Percentiles rank a stretch among this genome's conserved stretches.
These are phyloP conservation scores for Orbilia oligospora DNA, from an alignment of 2,329 filamentous ascomycete genomes.

Conservation along the genomic window DNA sequence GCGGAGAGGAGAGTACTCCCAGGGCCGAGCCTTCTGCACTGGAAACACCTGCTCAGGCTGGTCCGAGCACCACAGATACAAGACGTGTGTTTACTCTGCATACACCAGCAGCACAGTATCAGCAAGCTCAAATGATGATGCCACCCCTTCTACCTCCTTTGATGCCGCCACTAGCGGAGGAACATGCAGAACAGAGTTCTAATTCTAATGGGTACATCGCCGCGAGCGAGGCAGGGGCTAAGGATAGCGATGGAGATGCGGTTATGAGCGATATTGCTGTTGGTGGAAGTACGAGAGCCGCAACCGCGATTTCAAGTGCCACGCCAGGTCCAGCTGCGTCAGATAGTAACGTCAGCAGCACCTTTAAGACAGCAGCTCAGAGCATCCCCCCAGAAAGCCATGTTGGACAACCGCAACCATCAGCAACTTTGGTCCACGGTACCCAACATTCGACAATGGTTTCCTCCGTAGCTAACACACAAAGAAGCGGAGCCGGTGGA, in stretches of 20 bases:
- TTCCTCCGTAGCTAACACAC: conserved; percentile 30
- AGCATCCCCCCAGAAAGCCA: conserved; percentile 69
- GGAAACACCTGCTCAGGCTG: conserved; percentile 16
- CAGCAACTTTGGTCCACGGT: conserved; percentile 66
- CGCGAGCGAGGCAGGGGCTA: conserved; percentile 46
- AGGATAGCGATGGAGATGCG: conserved; percentile 57
- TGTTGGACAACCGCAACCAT: conserved; percentile 68
- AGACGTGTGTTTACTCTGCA: conserved; percentile 30
- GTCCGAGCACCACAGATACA: conserved; percentile 22
- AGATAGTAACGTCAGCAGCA: conserved; percentile 65
- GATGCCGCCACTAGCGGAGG: conserved; percentile 48
- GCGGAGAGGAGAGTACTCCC: conserved; percentile 37
- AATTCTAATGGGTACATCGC: conserved; percentile 57
- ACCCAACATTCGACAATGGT: conserved; percentile 67
- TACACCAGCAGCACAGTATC: conserved; percentile 25
- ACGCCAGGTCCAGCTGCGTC: conserved; percentile 20
- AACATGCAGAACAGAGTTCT: conserved; percentile 26
- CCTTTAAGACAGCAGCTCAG: conserved; percentile 71
- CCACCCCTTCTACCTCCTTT: neutral
- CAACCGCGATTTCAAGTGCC: conserved; percentile 11
- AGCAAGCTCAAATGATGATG: conserved; percentile 55
- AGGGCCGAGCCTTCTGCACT: conserved; percentile 29
- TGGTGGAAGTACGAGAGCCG: conserved; percentile 26
- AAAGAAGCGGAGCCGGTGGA: conserved; percentile 29
- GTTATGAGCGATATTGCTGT: conserved; percentile 58